Evolutionary conservation across 441 rosid genomes (phyloP).

Genomic region (Raphanus hybrid): DNA sequence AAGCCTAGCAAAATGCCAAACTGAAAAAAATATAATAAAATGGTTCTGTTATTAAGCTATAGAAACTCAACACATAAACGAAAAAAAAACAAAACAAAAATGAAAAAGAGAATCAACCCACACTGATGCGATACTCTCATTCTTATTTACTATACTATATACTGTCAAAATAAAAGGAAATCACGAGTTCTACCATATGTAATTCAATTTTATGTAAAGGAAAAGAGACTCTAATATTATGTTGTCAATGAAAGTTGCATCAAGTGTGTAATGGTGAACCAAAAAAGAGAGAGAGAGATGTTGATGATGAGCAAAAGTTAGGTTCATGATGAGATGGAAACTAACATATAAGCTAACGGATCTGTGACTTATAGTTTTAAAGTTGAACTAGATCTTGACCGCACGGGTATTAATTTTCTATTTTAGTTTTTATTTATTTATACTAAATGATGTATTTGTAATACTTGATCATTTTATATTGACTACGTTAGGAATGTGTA

Average conservation of each 20-base stretch:
- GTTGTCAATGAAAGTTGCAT: slow-evolving; percentile 19
- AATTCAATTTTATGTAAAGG: neutral
- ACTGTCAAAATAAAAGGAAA: slow-evolving; percentile 20
- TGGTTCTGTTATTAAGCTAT: slow-evolving; percentile 21
- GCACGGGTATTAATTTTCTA: too few relatives aligned
- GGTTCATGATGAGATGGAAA: neutral
- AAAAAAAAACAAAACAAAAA: neutral
- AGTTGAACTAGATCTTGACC: too few relatives aligned
- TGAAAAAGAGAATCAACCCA: slow-evolving; percentile 16
- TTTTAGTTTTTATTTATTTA: too few relatives aligned
- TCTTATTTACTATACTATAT: slow-evolving; percentile 13
- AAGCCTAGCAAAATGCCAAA: slow-evolving; percentile 33
- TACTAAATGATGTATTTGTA: too few relatives aligned
- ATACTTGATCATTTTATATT: too few relatives aligned
- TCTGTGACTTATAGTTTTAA: too few relatives aligned
- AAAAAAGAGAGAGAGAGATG: neutral
- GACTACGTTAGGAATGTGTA: too few relatives aligned
- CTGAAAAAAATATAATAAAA: slow-evolving; percentile 18
- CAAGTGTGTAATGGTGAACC: neutral
- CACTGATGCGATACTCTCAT: slow-evolving; percentile 3
- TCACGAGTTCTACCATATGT: slow-evolving; percentile 30
- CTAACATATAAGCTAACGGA: neutral
- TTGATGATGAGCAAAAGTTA: neutral
- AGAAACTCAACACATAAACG: slow-evolving; percentile 37
- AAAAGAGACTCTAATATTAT: neutral